phyloP scores from a whole-genome alignment of 768 basidiomycete genomes.

The Tricholoma saponaceum region DNA sequence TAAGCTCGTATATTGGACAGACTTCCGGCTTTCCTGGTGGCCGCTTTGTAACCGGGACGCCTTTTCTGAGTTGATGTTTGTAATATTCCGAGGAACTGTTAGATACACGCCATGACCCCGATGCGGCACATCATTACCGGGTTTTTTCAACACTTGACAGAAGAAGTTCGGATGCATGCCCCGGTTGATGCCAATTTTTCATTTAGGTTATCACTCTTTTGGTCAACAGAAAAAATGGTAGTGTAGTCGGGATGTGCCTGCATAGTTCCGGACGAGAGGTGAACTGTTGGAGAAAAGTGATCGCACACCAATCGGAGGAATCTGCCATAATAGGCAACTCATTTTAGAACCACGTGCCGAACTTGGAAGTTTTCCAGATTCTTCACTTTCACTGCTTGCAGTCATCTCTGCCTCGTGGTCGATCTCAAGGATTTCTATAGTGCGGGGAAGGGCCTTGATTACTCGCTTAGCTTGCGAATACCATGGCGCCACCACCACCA shows the following conservation, averaged over 20 bases:
- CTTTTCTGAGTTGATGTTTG: not conserved
- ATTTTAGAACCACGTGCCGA: slow-evolving; percentile 6
- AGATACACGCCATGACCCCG: not conserved
- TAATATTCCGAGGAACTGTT: not conserved
- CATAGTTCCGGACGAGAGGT: not conserved
- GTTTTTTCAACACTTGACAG: not conserved
- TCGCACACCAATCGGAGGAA: slow-evolving; percentile 1
- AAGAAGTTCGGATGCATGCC: not conserved
- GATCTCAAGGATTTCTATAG: slow-evolving; percentile 1
- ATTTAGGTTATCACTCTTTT: not conserved
- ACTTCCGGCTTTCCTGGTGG: not conserved
- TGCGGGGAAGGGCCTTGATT: not conserved
- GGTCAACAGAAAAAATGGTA: not conserved
- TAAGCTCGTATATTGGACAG: not conserved
- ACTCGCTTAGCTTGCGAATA: slow-evolving; percentile 22
- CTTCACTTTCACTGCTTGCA: slow-evolving; percentile 5
- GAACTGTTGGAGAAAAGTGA: not conserved
- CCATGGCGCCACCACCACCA: slow-evolving; percentile 52
- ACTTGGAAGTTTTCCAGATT: slow-evolving; percentile 11
- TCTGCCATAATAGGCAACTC: slow-evolving; percentile 13
- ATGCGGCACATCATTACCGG: not conserved
- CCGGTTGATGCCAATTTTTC: not conserved
- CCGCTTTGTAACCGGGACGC: not conserved
- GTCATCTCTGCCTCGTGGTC: slow-evolving; percentile 13
- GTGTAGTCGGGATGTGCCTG: not conserved